Evolutionary conservation across 1,284 basidiomycete species (phyloP), one percentile per base, ranked within the genome.

Genomic region (Leucoagaricus sp.): DNA sequence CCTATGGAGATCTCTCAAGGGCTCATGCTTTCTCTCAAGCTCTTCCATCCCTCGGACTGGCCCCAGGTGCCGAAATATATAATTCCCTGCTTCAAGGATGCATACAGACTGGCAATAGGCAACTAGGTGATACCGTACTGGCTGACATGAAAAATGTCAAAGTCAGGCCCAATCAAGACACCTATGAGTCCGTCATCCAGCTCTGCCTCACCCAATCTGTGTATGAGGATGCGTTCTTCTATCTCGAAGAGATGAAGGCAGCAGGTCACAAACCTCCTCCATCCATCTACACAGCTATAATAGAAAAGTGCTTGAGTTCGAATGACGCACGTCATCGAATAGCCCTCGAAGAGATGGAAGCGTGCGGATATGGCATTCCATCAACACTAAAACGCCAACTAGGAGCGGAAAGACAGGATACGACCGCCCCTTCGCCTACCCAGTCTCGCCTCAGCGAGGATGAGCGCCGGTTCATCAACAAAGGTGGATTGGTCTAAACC

Each of bases 221-320:
- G 2, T 95, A 93, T 70, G 92, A 94, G 66, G 89, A 93, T 64
- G 91, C 92, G 0, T 95, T 95, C 74, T 88, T 85, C 70, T 93
- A 91, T 69, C 80, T 95, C 29, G 92, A 94, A 67, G 87, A 92
- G 74, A 91, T 93, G 87, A 94, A 94, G 70, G 71, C 75, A 0
- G 79, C 78, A 47, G 77, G 77, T 12, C 75, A 84, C 67, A 67
- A 75, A 33, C 91, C 92, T 1, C 69, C 82, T 1, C 64, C 68
- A 36, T 63, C 64, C 1, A 70, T 86, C n/a, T 95, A 94, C 71
- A 75, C 81, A 33, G 71, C 75, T 0, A 73, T 95, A 57, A 73
- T 87, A 42, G 72, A 75, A 48, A 86, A 80, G 66, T 93, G 89
- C 64, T 69, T 84, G 7, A 58, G 63, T 4, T 69, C 70, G 17